Evolutionary conservation across 1,284 basidiomycete genomes (phyloP), one percentile per base, ranked within the genome.

Genomic region (Laetiporus sulphureus): DNA sequence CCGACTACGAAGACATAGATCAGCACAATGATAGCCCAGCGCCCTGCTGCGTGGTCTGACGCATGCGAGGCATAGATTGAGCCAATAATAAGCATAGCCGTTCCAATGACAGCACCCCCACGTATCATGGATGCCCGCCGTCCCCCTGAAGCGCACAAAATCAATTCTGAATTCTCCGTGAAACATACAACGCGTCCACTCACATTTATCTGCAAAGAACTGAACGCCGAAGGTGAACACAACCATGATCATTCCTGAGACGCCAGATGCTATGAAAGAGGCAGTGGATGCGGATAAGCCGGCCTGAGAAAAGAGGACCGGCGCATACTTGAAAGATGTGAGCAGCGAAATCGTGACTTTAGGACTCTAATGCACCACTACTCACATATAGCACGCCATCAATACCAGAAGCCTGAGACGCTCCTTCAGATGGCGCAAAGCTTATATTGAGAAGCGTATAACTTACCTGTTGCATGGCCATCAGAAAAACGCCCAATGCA

Each of bases 231-330:
- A 61, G 7, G 71, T 73, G 39, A 63, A 61, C 11, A 57, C 60
- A n/a, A 75, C 48, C 44, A 68, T 71, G 27, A 73, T 53, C 32
- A 77, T 59, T 29, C 73, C 75, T 3, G 72, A 72, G 7, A 76
- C 63, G 6, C 73, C 75, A 5, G 71, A 72, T 0, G 74, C 72
- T 20, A 76, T 59, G 56, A 77, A 75, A 0, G 71, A 67, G 5
- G 72, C 65, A 27, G 65, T 65, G 29, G 60, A 60, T 0, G 64
- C 65, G 4, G 66, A 65, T 15, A 77, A 61, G 23, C 72, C 69
- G 2, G 71, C 72, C 53, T 74, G 73, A 4, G 65, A 55, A 51
- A 77, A 77, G 13, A 76, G 56, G 3, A 70, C 61, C 0, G 75
- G 74, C 0, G 72, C 73, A 44, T 72, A 77, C 57, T 73, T 61